Evolutionary conservation across 495 filamentous ascomycete species (phyloP).

Genomic region (Podospora bellae-mahoneyi): DNA sequence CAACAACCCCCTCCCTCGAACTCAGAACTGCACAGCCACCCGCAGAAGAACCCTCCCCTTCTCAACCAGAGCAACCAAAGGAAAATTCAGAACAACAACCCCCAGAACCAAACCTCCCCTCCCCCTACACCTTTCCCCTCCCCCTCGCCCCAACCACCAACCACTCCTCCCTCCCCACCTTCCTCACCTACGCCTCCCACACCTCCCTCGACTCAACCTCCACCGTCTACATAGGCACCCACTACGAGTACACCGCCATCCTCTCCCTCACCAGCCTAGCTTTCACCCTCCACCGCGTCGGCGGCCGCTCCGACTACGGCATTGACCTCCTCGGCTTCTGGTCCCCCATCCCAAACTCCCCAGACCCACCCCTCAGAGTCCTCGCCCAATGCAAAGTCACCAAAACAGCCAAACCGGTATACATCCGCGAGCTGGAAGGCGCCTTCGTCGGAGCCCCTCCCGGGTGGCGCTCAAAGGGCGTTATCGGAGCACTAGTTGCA

Average conservation of each 20-base stretch:
- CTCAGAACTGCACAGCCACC: neutral
- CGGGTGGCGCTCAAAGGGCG: constrained; percentile 58
- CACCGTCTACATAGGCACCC: constrained; percentile 62
- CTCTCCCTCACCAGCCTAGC: constrained; percentile 57
- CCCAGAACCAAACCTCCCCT: neutral
- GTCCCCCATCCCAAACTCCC: constrained; percentile 47
- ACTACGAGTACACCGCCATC: constrained; percentile 69
- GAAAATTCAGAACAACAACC: neutral
- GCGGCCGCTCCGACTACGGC: constrained; percentile 70
- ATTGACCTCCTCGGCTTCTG: constrained; percentile 85
- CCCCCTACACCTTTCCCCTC: constrained; percentile 32
- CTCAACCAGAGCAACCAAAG: neutral
- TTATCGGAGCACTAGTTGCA: constrained; percentile 61
- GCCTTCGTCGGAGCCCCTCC: constrained; percentile 66
- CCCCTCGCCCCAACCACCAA: constrained; percentile 45
- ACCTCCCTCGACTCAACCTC: constrained; percentile 48
- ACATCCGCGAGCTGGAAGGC: constrained; percentile 83
- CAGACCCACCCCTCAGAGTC: constrained; percentile 51
- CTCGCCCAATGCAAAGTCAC: constrained; percentile 81
- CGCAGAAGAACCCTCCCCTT: constrained; percentile 3
- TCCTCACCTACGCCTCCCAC: constrained; percentile 65
- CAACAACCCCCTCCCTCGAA: neutral
- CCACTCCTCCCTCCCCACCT: constrained; percentile 67
- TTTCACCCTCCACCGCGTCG: constrained; percentile 68
- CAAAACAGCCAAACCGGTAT: constrained; percentile 55